Conservation (phyloP, 1,284 basidiomycete species). For the Pseudozyma sp. region DNA sequence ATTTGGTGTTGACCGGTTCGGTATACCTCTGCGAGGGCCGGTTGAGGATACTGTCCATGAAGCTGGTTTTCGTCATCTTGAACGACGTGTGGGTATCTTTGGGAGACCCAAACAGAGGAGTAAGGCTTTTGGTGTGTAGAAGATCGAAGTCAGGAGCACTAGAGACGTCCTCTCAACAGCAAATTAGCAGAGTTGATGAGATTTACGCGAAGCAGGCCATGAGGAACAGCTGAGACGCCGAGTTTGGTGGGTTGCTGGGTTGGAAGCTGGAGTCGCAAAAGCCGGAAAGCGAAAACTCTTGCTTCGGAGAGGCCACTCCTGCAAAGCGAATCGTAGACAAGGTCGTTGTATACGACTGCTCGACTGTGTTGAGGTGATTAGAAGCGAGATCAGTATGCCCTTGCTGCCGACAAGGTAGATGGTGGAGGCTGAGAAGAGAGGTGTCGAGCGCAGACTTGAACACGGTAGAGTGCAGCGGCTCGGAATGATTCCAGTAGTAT, state of each 20-base stretch:
- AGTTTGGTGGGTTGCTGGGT: neutral
- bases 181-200: neutral
- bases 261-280: neutral
- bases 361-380: too few species aligned
- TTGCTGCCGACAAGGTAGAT: too few species aligned
- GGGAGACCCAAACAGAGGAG: neutral
- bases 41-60: constrained; percentile 66
- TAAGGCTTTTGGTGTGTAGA: neutral
- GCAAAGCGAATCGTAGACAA: too few species aligned
- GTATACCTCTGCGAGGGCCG: constrained; percentile 66
- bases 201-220: constrained; percentile 5
- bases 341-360: too few species aligned
- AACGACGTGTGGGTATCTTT: neutral
- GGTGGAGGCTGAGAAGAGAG: too few species aligned
- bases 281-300: too few species aligned
- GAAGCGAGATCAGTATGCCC: too few species aligned
- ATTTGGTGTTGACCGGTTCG: constrained; percentile 31
- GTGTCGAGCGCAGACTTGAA: too few species aligned
- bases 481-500: too few species aligned
- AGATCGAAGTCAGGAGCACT: neutral
- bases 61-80: constrained; percentile 60
- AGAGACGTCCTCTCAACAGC: neutral
- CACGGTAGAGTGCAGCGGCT: too few species aligned
- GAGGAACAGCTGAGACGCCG: neutral
- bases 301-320: too few species aligned